Conservation (phyloP, 2,329 filamentous ascomycete genomes). For the Parafenestella ontariensis region DNA sequence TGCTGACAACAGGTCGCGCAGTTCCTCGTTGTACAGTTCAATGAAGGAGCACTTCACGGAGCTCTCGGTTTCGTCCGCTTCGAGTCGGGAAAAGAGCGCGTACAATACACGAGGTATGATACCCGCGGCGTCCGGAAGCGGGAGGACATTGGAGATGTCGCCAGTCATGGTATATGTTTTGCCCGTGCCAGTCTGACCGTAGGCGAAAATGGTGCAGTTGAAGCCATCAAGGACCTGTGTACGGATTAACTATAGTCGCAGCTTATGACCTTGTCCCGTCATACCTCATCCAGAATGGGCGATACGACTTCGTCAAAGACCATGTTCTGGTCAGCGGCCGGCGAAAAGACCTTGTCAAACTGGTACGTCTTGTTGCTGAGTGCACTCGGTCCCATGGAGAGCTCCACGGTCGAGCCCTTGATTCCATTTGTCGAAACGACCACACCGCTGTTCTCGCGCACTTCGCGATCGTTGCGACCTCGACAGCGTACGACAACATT, state of each 20-base stretch:
- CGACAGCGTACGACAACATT: conserved; percentile 95
- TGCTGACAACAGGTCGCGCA: conserved; percentile 82
- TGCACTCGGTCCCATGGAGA: conserved; percentile 92
- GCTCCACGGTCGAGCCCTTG: conserved; percentile 80
- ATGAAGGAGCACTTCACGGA: conserved; percentile 98
- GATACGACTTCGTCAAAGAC: conserved; percentile 95
- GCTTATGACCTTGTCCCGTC: background rate
- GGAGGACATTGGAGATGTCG: conserved; percentile 90
- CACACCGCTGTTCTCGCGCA: conserved; percentile 92
- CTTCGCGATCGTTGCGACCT: conserved; percentile 89
- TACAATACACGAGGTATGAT: conserved; percentile 94
- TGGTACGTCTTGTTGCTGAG: conserved; percentile 95
- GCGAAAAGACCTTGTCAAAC: conserved; percentile 97
- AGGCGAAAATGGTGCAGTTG: conserved; percentile 99
- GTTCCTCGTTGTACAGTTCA: conserved; percentile 96
- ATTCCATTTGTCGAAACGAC: conserved; percentile 89
- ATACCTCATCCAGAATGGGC: conserved; percentile 89
- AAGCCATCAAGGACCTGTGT: conserved; percentile 86
- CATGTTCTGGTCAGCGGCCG: conserved; percentile 90
- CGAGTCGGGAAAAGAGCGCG: conserved; percentile 83
- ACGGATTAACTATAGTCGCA: conserved; percentile 9
- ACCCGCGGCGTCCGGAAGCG: conserved; percentile 88
- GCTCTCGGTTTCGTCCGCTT: conserved; percentile 77
- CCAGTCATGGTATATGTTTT: conserved; percentile 99
- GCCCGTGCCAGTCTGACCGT: conserved; percentile 96